Percentiles rank a stretch among this genome's conserved stretches.
Evolutionary conservation across 2,329 filamentous ascomycete genomes (phyloP).

Genomic region (Aphanoascus verrucosus): DNA sequence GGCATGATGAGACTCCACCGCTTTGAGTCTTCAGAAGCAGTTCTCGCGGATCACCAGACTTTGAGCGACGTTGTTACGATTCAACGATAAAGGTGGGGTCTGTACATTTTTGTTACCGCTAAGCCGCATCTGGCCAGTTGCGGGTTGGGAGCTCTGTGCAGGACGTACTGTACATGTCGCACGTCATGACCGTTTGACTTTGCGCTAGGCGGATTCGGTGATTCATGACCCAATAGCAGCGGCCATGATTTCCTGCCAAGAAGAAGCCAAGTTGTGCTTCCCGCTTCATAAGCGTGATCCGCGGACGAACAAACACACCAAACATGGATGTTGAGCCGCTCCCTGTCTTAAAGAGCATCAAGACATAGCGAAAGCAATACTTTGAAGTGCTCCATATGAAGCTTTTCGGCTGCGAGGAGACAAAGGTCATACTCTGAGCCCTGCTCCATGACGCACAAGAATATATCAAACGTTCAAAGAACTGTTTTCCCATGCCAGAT

Average conservation of each 20-base stretch:
- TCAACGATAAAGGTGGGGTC: background rate
- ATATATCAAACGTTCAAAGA: too few relatives aligned
- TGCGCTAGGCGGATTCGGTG: background rate
- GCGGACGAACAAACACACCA: background rate
- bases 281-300: background rate
- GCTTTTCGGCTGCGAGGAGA: too few relatives aligned
- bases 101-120: background rate
- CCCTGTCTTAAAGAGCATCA: too few relatives aligned
- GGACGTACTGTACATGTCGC: background rate
- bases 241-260: background rate
- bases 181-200: background rate
- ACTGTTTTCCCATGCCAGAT: too few relatives aligned
- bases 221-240: background rate
- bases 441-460: too few relatives aligned
- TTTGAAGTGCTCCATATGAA: background rate
- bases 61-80: background rate
- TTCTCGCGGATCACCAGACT: background rate
- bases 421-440: too few relatives aligned
- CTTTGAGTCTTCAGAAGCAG: background rate
- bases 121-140: background rate
- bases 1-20: background rate
- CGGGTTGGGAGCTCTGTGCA: background rate
- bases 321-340: background rate
- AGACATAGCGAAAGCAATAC: too few relatives aligned
- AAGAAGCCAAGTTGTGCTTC: conserved; percentile 4